These are phyloP conservation scores for Paracorniculantispora psalliotae DNA, from an alignment of 2,329 filamentous ascomycete genomes.

Conservation along the genomic window DNA sequence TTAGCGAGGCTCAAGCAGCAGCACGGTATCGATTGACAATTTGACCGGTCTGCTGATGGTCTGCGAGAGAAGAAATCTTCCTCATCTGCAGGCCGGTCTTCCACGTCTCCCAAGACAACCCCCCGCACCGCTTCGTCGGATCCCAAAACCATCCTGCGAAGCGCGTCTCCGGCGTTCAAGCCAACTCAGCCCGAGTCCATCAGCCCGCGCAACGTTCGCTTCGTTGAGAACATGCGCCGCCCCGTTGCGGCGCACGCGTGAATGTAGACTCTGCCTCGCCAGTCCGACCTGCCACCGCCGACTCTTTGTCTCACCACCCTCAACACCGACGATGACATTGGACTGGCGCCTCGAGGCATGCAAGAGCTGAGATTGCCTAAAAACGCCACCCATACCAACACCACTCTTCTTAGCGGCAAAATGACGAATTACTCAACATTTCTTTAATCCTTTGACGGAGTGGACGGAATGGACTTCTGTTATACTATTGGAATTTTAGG, in stretches of 20 bases:
- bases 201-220: conserved; percentile 37
- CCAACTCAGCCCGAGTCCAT: conserved; percentile 32
- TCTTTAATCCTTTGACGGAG: background rate
- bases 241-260: conserved; percentile 35
- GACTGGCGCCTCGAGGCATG: conserved; percentile 5
- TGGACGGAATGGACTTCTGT: conserved; percentile 2
- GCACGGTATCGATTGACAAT: conserved; percentile 97
- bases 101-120: conserved; percentile 34
- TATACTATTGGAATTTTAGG: conserved; percentile 5
- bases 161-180: conserved; percentile 33
- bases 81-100: conserved; percentile 59
- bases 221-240: conserved; percentile 35
- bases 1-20: conserved; percentile 97
- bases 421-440: background rate
- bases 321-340: background rate
- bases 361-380: conserved; percentile 6
- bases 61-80: conserved; percentile 38
- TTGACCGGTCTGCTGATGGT: conserved; percentile 61
- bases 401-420: background rate
- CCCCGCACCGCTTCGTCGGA: conserved; percentile 32
- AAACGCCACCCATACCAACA: background rate
- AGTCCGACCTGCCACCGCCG: background rate
- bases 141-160: conserved; percentile 41
- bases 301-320: background rate
- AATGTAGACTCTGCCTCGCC: conserved; percentile 16